phyloP scores from a whole-genome alignment of 169 alveolate genomes.

The Eimeria acervulina region DNA sequence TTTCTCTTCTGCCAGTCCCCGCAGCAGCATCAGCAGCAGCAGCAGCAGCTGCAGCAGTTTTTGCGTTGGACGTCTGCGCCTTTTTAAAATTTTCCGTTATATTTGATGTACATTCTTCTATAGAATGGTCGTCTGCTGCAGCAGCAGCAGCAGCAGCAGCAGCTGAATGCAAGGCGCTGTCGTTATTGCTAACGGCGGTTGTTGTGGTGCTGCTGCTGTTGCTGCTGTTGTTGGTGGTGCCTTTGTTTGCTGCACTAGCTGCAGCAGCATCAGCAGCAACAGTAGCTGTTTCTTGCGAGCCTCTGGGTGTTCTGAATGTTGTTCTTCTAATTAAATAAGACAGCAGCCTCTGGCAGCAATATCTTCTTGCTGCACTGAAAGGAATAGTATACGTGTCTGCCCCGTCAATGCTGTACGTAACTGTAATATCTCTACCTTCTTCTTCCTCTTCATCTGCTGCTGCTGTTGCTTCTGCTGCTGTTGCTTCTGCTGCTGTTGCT shows the following conservation, averaged over 20 bases:
- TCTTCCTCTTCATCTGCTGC: background rate
- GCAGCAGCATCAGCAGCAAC: background rate
- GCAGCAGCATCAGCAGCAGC: background rate
- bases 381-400: conserved; percentile 64
- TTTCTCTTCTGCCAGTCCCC: background rate
- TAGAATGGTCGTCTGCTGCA: background rate
- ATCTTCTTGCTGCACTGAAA: conserved; percentile 28
- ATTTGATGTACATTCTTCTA: background rate
- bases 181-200: too few relatives aligned
- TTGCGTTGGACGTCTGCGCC: background rate
- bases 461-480: too few relatives aligned
- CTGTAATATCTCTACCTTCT: conserved; percentile 28
- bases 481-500: too few relatives aligned
- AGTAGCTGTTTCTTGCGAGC: background rate
- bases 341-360: conserved; percentile 79
- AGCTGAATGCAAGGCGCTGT: too few relatives aligned
- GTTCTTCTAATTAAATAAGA: conserved; percentile 67
- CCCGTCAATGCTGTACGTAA: conserved; percentile 62
- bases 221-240: too few relatives aligned
- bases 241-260: too few relatives aligned
- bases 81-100: background rate
- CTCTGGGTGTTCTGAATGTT: conserved; percentile 54
- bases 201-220: conserved; percentile 4
- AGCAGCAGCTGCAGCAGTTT: too few relatives aligned
- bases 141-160: background rate